These are phyloP conservation scores for Colletotrichum truncatum DNA, from an alignment of 2,329 filamentous ascomycete species.

Conservation along the genomic window DNA sequence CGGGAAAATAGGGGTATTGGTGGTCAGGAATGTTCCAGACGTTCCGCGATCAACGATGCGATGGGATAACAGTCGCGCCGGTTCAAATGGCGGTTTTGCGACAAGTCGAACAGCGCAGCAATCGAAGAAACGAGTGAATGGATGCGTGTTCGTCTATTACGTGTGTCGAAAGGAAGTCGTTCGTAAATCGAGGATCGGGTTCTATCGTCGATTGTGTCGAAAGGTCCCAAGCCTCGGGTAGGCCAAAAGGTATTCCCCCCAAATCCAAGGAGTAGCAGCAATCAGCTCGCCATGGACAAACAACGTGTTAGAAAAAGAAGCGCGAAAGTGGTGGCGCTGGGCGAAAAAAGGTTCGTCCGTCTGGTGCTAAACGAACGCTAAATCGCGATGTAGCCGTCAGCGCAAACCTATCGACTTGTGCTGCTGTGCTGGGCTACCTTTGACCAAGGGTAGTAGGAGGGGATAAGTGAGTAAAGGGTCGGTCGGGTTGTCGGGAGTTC, in stretches of 20 bases:
- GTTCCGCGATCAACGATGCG: conserved; percentile 22
- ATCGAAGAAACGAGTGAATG: conserved; percentile 19
- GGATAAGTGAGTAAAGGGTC: neutral
- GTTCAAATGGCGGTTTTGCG: conserved; percentile 1
- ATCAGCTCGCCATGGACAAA: conserved; percentile 24
- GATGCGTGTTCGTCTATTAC: neutral
- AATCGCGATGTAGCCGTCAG: conserved; percentile 24
- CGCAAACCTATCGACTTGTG: conserved; percentile 20
- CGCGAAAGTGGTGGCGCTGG: conserved; percentile 25
- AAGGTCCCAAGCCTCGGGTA: neutral
- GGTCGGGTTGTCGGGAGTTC: conserved; percentile 20
- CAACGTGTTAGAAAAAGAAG: conserved; percentile 6
- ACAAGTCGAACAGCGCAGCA: neutral
- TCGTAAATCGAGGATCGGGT: neutral
- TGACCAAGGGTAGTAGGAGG: neutral
- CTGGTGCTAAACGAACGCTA: conserved; percentile 25
- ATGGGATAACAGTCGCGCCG: conserved; percentile 16
- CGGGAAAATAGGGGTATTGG: conserved; percentile 18
- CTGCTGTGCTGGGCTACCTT: neutral
- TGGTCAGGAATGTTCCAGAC: conserved; percentile 31
- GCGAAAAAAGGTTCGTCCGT: conserved; percentile 22
- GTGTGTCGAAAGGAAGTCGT: neutral
- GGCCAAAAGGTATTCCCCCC: conserved; percentile 15
- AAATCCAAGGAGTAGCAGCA: conserved; percentile 17
- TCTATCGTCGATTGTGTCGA: neutral